Conservation (phyloP, 345 rosid genomes). For the Bruguiera parviflora region DNA sequence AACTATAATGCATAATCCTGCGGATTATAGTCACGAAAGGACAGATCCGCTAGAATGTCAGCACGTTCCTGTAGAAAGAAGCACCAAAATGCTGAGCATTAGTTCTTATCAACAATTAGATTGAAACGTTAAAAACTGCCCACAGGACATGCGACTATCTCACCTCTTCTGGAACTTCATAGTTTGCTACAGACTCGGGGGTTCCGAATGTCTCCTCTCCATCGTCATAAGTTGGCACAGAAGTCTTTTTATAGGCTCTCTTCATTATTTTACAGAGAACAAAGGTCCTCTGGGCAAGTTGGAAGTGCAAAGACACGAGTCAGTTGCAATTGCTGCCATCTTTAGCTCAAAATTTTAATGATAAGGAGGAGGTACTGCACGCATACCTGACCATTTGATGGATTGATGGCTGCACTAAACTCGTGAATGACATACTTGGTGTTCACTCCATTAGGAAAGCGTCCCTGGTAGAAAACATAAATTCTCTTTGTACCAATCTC, state of each 20-base stretch:
- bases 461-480: not conserved
- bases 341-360: no score
- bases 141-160: not conserved
- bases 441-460: not conserved
- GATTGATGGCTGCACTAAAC: not conserved
- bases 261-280: constrained; percentile 3
- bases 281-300: not conserved
- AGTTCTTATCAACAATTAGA: not conserved
- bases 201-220: not conserved
- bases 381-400: not conserved
- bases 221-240: not conserved
- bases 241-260: not conserved
- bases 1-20: no score
- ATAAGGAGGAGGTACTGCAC: no score
- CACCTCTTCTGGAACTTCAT: not conserved
- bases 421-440: not conserved
- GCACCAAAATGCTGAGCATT: constrained; percentile 2
- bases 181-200: not conserved
- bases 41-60: no score
- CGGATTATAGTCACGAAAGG: no score
- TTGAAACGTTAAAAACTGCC: not conserved
- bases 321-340: not conserved
- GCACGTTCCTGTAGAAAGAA: not conserved
- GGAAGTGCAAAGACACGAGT: not conserved
- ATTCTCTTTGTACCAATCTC: not conserved